A percentile compares a stretch with the other conserved stretches of the same genome.
Evolutionary conservation across 106 monocot genomes (phyloP).

Genomic region (Agapanthus africanus): DNA sequence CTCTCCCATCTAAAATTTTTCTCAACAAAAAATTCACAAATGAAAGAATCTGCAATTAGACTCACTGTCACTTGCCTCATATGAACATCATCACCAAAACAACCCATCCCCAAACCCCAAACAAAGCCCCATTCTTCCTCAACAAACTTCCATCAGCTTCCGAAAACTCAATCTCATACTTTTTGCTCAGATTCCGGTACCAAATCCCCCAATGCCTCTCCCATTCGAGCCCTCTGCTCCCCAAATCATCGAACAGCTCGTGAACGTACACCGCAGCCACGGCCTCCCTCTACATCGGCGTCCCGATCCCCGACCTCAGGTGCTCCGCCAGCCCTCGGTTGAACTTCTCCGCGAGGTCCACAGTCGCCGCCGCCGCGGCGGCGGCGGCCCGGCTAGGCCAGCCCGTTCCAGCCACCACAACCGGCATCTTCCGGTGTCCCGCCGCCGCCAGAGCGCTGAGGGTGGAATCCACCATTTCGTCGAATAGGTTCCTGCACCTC

Average conservation of each 20-base stretch:
- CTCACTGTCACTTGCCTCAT: too few species aligned
- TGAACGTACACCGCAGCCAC: constrained; percentile 4
- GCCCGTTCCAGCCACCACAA: constrained; percentile 9
- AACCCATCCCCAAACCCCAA: not conserved
- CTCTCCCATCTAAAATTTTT: too few species aligned
- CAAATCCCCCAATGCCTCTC: constrained; percentile 13
- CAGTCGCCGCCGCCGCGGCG: not conserved
- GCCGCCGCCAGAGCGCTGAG: not conserved
- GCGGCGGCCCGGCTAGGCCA: constrained; percentile 9
- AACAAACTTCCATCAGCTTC: too few species aligned
- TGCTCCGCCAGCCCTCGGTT: constrained; percentile 12
- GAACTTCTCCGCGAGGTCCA: constrained; percentile 6
- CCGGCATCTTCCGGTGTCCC: not conserved
- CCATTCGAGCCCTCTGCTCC: not conserved
- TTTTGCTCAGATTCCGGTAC: constrained; percentile 5
- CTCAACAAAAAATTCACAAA: too few species aligned
- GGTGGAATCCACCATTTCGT: constrained; percentile 8
- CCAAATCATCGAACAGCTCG: constrained; percentile 9
- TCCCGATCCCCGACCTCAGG: constrained; percentile 8
- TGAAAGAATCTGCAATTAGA: too few species aligned
- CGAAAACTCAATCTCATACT: constrained; percentile 3
- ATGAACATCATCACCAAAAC: not conserved
- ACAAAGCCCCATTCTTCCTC: too few species aligned
- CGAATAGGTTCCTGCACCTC: constrained; percentile 13
- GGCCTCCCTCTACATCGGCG: constrained; percentile 4